Percentiles rank a stretch among this genome's conserved stretches.
Evolutionary conservation across 2,329 filamentous ascomycete genomes (phyloP).

Genomic region (Metarhizium anisopliae): DNA sequence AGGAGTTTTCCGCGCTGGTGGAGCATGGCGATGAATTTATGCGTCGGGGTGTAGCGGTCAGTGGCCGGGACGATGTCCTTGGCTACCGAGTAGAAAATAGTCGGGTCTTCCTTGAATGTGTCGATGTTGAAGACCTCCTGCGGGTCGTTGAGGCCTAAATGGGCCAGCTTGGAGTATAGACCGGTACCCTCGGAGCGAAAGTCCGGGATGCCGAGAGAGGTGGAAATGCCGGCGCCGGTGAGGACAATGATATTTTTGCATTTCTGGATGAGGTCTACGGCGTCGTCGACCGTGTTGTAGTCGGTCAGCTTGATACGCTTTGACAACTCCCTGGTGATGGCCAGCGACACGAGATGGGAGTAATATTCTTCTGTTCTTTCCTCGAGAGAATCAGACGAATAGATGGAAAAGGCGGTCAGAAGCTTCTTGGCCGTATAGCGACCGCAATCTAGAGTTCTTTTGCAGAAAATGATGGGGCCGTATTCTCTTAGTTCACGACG

Average conservation of each 20-base stretch:
- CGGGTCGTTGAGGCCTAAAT: conserved; percentile 71
- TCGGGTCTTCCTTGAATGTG: conserved; percentile 77
- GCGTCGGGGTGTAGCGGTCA: conserved; percentile 79
- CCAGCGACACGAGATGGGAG: conserved; percentile 65
- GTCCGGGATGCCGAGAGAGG: conserved; percentile 91
- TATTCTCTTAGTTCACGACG: conserved; percentile 64
- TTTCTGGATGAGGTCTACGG: conserved; percentile 63
- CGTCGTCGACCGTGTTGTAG: conserved; percentile 85
- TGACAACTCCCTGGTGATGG: conserved; percentile 69
- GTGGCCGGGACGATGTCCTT: conserved; percentile 80
- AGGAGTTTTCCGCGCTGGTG: conserved; percentile 83
- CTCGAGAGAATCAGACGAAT: conserved; percentile 64
- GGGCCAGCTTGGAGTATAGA: conserved; percentile 76
- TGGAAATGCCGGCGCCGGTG: conserved; percentile 93
- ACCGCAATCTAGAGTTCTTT: conserved; percentile 59
- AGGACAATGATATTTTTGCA: conserved; percentile 84
- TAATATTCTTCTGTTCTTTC: conserved; percentile 60
- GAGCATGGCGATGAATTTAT: conserved; percentile 84
- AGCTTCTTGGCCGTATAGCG: conserved; percentile 72
- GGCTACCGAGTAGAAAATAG: conserved; percentile 84
- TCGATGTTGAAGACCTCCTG: conserved; percentile 93
- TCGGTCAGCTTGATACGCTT: conserved; percentile 71
- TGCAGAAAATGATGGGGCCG: conserved; percentile 70
- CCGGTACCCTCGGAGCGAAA: conserved; percentile 91
- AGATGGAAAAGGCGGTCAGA: conserved; percentile 76